Evolutionary conservation across 1,284 basidiomycete genomes (phyloP).

Genomic region (Tylopilus sp.): DNA sequence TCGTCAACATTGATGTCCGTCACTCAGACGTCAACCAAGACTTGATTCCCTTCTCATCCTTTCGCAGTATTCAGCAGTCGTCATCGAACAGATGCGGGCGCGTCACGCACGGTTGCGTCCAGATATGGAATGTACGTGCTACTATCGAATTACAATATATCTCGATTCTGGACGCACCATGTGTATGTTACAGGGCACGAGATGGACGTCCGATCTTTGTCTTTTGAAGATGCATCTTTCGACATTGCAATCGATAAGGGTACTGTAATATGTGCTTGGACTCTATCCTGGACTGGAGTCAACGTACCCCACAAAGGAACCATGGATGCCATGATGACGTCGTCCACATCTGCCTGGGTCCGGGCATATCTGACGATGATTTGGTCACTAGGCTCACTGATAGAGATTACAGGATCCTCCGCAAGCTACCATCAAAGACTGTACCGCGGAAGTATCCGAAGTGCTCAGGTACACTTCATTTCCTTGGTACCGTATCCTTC

Average conservation of each 20-base stretch:
- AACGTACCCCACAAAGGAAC: slow-evolving; percentile 48
- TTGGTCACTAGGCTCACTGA: not conserved
- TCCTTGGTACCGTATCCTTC: not conserved
- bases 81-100: slow-evolving; percentile 78
- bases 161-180: not conserved
- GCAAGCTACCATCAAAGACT: slow-evolving; percentile 69
- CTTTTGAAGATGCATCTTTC: slow-evolving; percentile 66
- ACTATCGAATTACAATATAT: not conserved
- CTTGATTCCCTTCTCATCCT: slow-evolving; percentile 1
- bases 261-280: slow-evolving; percentile 16
- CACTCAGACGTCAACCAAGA: not conserved
- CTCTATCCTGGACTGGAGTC: not conserved
- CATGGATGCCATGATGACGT: slow-evolving; percentile 93
- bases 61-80: slow-evolving; percentile 70
- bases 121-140: slow-evolving; percentile 71
- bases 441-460: slow-evolving; percentile 79
- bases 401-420: slow-evolving; percentile 65
- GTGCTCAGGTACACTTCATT: slow-evolving; percentile 55
- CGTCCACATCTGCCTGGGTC: slow-evolving; percentile 88
- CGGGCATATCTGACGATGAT: slow-evolving; percentile 21
- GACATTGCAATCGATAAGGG: slow-evolving; percentile 92
- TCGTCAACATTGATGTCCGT: slow-evolving; percentile 81
- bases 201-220: slow-evolving; percentile 81
- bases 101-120: slow-evolving; percentile 54
- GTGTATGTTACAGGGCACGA: slow-evolving; percentile 60